Percentiles rank a stretch among this genome's conserved stretches.
These are phyloP conservation scores for Sporothrix globosa DNA, from an alignment of 2,329 filamentous ascomycete genomes.

Conservation along the genomic window DNA sequence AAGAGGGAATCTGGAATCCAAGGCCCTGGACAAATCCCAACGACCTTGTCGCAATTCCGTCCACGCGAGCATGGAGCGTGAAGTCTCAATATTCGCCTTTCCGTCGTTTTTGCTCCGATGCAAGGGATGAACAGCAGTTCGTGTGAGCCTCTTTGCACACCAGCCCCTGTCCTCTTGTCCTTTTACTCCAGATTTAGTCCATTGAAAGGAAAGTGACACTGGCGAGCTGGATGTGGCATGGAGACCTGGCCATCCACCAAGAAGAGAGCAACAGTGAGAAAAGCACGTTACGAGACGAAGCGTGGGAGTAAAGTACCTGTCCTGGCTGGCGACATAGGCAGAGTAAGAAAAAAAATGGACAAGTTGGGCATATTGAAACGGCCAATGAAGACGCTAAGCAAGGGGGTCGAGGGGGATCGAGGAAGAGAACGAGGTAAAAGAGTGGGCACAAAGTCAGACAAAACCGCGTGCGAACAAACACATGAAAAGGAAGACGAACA, in stretches of 20 bases:
- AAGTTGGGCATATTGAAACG: conserved; percentile 21
- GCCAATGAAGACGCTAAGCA: conserved; percentile 24
- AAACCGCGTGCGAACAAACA: neutral
- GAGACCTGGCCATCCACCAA: too few relatives aligned
- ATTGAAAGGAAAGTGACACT: neutral
- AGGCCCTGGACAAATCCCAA: neutral
- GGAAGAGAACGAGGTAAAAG: neutral
- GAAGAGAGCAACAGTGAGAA: neutral
- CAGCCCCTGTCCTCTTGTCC: neutral
- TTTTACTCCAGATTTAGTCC: neutral
- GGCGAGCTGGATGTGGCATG: neutral
- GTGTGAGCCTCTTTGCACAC: neutral
- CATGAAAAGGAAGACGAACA: neutral
- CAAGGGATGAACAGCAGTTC: neutral
- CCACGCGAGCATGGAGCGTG: neutral
- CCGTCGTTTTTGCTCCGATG: conserved; percentile 11
- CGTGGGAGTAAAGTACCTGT: neutral
- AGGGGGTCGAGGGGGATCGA: conserved; percentile 5
- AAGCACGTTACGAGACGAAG: neutral
- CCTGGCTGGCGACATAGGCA: too few relatives aligned
- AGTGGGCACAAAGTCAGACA: conserved; percentile 4
- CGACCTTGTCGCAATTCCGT: neutral
- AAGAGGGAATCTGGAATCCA: neutral
- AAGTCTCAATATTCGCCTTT: neutral
- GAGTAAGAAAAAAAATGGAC: neutral